These are phyloP conservation scores for Polyplosphaeria fusca DNA, from an alignment of 495 filamentous ascomycete species.

Conservation along the genomic window DNA sequence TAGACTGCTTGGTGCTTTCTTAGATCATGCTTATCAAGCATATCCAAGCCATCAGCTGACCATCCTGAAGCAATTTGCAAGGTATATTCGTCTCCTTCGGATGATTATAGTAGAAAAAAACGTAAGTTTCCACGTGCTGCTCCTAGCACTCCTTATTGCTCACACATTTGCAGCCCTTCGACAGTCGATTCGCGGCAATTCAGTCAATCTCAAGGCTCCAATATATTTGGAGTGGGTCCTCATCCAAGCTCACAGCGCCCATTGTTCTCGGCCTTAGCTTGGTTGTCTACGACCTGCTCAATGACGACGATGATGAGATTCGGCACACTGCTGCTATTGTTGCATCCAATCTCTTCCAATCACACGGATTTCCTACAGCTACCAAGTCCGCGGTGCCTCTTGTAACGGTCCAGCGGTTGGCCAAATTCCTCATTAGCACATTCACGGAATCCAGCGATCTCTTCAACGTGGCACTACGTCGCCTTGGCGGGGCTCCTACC, in stretches of 20 bases:
- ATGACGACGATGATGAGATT: slow-evolving; percentile 90
- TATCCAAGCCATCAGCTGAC: background rate
- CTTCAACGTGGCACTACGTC: slow-evolving; percentile 34
- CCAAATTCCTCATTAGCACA: slow-evolving; percentile 43
- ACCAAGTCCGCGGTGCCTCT: slow-evolving; percentile 42
- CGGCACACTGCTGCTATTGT: slow-evolving; percentile 60
- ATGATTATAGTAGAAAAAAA: slow-evolving; percentile 18
- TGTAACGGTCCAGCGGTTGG: slow-evolving; percentile 49
- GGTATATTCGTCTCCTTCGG: slow-evolving; percentile 13
- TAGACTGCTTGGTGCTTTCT: slow-evolving; percentile 18
- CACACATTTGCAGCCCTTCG: slow-evolving; percentile 25
- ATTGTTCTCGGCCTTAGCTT: slow-evolving; percentile 32
- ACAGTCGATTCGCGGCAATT: slow-evolving; percentile 24
- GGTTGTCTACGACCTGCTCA: slow-evolving; percentile 60
- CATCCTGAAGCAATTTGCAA: background rate
- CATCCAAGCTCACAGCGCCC: background rate
- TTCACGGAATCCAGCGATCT: slow-evolving; percentile 44
- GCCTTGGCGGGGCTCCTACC: slow-evolving; percentile 24
- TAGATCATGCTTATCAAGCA: slow-evolving; percentile 11
- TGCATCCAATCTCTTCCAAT: slow-evolving; percentile 42
- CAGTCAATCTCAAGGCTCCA: slow-evolving; percentile 14
- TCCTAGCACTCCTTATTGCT: slow-evolving; percentile 1
- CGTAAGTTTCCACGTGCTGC: slow-evolving; percentile 6
- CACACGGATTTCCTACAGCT: background rate
- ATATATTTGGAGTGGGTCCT: slow-evolving; percentile 27